Evolutionary conservation across 805 yeast genomes (phyloP).

Genomic region (Metschnikowia borealis): DNA sequence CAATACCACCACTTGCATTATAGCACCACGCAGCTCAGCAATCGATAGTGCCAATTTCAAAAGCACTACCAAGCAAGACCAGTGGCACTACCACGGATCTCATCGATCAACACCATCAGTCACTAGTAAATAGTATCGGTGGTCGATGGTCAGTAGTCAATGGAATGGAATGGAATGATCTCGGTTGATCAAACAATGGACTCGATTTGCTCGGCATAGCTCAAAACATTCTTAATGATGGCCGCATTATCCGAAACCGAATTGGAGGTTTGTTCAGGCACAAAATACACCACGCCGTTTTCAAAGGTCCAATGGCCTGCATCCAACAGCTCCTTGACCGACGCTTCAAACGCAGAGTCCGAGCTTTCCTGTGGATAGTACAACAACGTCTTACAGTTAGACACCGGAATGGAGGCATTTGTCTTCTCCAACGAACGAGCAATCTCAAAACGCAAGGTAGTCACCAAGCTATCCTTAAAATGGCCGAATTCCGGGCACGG

Average conservation of each 20-base stretch:
- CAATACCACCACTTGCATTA: too few relatives aligned
- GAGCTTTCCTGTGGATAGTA: constrained; percentile 52
- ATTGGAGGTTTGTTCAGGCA: constrained; percentile 50
- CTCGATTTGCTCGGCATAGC: constrained; percentile 88
- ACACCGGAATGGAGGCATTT: constrained; percentile 69
- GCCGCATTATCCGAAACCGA: constrained; percentile 31
- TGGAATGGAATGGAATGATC: too few relatives aligned
- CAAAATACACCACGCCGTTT: constrained; percentile 50
- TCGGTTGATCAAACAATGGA: constrained; percentile 65
- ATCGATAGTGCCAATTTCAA: too few relatives aligned
- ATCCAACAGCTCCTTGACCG: constrained; percentile 31
- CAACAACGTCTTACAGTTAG: constrained; percentile 76
- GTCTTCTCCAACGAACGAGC: constrained; percentile 79
- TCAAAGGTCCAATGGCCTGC: constrained; percentile 56
- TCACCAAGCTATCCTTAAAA: constrained; percentile 69
- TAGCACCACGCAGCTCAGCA: too few relatives aligned
- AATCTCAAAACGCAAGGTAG: constrained; percentile 81
- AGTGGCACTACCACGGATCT: too few relatives aligned
- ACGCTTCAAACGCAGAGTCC: constrained; percentile 29
- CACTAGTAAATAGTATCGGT: too few relatives aligned
- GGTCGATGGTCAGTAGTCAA: too few relatives aligned
- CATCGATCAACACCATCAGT: too few relatives aligned
- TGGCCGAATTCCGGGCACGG: constrained; percentile 73
- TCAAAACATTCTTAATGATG: constrained; percentile 68
- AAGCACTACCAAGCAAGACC: too few relatives aligned